phyloP scores from a whole-genome alignment of 148 eudicot species.

The Heliamphora exappendiculata region DNA sequence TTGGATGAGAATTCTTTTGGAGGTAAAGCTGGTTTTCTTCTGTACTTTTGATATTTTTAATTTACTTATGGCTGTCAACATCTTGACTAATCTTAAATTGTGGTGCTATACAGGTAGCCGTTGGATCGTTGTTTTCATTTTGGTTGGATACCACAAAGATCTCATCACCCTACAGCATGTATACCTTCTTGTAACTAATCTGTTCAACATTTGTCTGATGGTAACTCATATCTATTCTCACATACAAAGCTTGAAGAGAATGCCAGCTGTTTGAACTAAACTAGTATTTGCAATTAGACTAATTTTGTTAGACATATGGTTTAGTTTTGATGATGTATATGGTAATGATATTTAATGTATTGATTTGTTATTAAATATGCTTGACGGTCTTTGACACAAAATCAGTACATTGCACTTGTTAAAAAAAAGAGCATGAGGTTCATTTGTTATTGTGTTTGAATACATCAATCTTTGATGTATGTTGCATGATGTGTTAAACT shows the following conservation, averaged over 20 bases:
- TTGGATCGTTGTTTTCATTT: slow-evolving; percentile 60
- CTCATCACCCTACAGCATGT: slow-evolving; percentile 93
- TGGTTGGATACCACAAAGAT: slow-evolving; percentile 60
- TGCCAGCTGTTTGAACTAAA: slow-evolving; percentile 3
- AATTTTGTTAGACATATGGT: neutral
- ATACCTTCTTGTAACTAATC: slow-evolving; percentile 63
- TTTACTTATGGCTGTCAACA: slow-evolving; percentile 7
- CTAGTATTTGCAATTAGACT: slow-evolving; percentile 2
- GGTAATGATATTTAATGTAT: too few species aligned
- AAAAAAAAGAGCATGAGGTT: too few species aligned
- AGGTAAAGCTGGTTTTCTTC: slow-evolving; percentile 42
- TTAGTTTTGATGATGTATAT: too few species aligned
- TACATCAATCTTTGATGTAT: too few species aligned
- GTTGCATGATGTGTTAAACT: too few species aligned
- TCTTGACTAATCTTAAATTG: slow-evolving; percentile 8
- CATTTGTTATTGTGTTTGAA: too few species aligned
- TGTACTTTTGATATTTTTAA: neutral
- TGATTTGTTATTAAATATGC: too few species aligned
- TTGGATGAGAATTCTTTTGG: slow-evolving; percentile 47
- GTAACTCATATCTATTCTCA: slow-evolving; percentile 42
- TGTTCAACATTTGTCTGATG: slow-evolving; percentile 45
- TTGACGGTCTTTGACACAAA: too few species aligned
- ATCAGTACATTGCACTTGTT: too few species aligned
- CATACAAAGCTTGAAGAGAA: slow-evolving; percentile 14
- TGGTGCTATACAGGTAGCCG: slow-evolving; percentile 47